A percentile compares a stretch with the other conserved stretches of the same genome.
phyloP scores from a whole-genome alignment of 306 rosid genomes.

The Boehmeria nivea region DNA sequence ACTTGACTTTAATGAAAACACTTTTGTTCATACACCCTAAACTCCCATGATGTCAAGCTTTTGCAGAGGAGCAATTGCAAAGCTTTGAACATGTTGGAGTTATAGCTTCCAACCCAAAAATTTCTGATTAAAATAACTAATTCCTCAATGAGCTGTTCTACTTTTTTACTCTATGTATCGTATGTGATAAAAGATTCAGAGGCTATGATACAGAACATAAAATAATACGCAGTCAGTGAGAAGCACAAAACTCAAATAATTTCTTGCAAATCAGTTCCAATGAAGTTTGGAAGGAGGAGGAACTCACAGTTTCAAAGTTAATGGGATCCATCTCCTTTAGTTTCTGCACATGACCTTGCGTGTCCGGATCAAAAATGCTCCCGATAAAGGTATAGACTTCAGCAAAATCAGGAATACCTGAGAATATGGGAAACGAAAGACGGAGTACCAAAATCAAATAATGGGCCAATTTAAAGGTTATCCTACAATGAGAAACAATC shows the following conservation, averaged over 20 bases:
- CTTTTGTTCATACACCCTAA: too few relatives aligned
- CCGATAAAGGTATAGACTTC: constrained; percentile 92
- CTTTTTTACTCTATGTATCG: neutral
- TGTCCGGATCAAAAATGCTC: constrained; percentile 82
- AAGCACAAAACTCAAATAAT: constrained; percentile 4
- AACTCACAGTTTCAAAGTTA: constrained; percentile 88
- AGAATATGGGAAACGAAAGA: constrained; percentile 17
- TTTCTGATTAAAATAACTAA: neutral
- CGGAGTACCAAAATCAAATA: constrained; percentile 5
- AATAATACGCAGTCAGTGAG: neutral
- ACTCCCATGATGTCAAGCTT: too few relatives aligned
- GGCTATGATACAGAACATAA: neutral
- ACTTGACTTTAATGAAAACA: too few relatives aligned
- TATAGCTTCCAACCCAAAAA: neutral
- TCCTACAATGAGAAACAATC: neutral
- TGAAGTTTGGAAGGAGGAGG: neutral
- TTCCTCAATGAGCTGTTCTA: neutral
- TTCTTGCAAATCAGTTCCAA: constrained; percentile 25
- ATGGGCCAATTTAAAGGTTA: constrained; percentile 6
- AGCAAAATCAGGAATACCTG: constrained; percentile 83
- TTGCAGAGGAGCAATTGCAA: too few relatives aligned
- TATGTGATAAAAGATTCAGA: neutral
- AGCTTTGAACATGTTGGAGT: neutral
- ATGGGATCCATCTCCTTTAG: constrained; percentile 96
- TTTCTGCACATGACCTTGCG: constrained; percentile 64